Evolutionary conservation across 495 filamentous ascomycete species (phyloP).

Genomic region (Annulohypoxylon stygium): DNA sequence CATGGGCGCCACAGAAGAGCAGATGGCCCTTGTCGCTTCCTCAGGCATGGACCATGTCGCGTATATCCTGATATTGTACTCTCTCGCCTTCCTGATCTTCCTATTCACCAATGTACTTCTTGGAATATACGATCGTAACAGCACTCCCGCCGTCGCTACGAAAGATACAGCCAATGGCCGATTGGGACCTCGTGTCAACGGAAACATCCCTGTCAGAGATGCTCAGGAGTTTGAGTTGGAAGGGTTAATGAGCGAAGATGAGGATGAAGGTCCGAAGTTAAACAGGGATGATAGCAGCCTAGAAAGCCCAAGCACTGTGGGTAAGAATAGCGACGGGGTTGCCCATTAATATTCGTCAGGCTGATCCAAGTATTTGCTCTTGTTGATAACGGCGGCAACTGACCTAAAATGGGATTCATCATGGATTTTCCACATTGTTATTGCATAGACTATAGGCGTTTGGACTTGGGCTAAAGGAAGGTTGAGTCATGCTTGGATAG

Average conservation of each 20-base stretch:
- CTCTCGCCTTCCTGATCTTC: constrained; percentile 89
- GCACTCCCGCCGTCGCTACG: constrained; percentile 45
- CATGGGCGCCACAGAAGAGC: constrained; percentile 97
- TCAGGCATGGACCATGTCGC: constrained; percentile 87
- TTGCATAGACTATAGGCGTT: constrained; percentile 43
- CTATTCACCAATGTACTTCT: constrained; percentile 89
- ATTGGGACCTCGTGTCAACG: constrained; percentile 63
- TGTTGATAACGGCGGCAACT: neutral
- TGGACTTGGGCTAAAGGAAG: constrained; percentile 8
- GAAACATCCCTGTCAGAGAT: constrained; percentile 72
- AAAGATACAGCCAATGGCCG: constrained; percentile 51
- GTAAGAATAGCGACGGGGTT: constrained; percentile 51
- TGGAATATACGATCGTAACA: constrained; percentile 77
- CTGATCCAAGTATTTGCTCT: neutral
- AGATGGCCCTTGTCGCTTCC: constrained; percentile 80
- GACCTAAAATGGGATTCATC: neutral
- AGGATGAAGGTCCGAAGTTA: constrained; percentile 62
- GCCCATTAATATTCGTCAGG: constrained; percentile 29
- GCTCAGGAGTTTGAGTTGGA: constrained; percentile 93
- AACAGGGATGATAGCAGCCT: constrained; percentile 50
- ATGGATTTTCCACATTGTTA: constrained; percentile 13
- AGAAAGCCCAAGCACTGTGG: constrained; percentile 56
- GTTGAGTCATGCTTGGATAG: constrained; percentile 11
- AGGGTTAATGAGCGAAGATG: constrained; percentile 88
- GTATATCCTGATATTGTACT: constrained; percentile 91